Conservation (phyloP, 148 eudicot genomes). For the Simmondsia chinensis region DNA sequence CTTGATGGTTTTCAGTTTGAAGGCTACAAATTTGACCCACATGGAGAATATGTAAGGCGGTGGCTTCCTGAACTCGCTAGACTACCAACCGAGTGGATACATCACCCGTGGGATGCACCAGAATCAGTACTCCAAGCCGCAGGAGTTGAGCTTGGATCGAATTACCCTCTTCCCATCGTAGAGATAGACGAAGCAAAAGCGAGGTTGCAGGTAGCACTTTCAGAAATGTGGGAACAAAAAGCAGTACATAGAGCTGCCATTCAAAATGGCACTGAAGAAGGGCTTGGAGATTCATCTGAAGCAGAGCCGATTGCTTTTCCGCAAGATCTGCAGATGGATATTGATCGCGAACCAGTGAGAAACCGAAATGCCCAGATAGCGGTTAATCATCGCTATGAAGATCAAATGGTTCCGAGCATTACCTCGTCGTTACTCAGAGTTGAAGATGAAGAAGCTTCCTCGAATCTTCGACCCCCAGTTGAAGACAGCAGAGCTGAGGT, state of each 20-base stretch:
- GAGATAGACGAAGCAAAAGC: conserved; percentile 82
- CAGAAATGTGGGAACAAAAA: conserved; percentile 81
- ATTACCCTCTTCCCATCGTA: conserved; percentile 88
- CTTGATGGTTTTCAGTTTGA: conserved; percentile 43
- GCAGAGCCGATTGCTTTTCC: conserved; percentile 61
- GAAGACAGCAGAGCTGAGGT: conserved; percentile 73
- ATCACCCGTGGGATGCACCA: conserved; percentile 96
- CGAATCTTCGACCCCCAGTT: conserved; percentile 33
- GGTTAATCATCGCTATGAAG: conserved; percentile 44
- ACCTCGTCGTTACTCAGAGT: conserved; percentile 57
- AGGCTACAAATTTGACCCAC: conserved; percentile 93
- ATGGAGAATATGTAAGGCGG: conserved; percentile 86
- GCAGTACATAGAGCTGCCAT: conserved; percentile 65
- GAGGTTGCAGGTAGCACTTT: conserved; percentile 67
- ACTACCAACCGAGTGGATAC: conserved; percentile 96
- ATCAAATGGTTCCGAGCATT: conserved; percentile 97
- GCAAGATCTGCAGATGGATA: conserved; percentile 64
- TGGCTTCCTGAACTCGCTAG: conserved; percentile 98
- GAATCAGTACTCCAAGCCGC: conserved; percentile 88
- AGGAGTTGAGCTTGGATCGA: conserved; percentile 87
- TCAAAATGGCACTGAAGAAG: conserved; percentile 90
- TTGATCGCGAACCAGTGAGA: conserved; percentile 45
- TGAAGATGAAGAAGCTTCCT: conserved; percentile 63
- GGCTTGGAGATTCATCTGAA: conserved; percentile 88
- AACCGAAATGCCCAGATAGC: conserved; percentile 24